Conservation (phyloP, 192 early-diverging fungal genomes). For the Coemansia sp. region DNA sequence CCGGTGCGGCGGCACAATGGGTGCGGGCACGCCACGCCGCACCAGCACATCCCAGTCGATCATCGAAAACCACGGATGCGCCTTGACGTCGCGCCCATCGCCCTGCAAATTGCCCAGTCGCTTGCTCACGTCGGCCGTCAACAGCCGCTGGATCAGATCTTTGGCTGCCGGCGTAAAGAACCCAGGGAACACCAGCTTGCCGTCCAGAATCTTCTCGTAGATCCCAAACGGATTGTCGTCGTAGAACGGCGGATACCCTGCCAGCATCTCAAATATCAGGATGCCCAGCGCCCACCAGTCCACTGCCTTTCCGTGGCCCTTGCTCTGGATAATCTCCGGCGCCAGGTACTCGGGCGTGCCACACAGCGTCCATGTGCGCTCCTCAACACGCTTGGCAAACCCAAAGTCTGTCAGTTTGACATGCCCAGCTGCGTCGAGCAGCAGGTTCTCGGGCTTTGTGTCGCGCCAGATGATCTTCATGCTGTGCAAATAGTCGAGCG, state of each 20-base stretch:
- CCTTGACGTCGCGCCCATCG: constrained; percentile 88
- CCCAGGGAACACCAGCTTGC: constrained; percentile 83
- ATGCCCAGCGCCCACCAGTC: constrained; percentile 99
- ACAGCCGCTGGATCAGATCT: constrained; percentile 86
- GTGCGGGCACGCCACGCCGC: constrained; percentile 71
- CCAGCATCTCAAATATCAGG: constrained; percentile 97
- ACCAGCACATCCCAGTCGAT: constrained; percentile 90
- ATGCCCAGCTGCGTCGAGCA: constrained; percentile 83
- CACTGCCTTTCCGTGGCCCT: constrained; percentile 95
- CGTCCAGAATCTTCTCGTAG: constrained; percentile 96
- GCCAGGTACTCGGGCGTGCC: constrained; percentile 98
- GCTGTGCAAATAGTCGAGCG: constrained; percentile 90
- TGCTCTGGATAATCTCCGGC: constrained; percentile 95
- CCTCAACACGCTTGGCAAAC: constrained; percentile 89
- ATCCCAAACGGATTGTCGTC: constrained; percentile 98
- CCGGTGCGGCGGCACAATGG: constrained; percentile 84
- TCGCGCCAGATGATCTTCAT: constrained; percentile 96
- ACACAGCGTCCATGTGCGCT: constrained; percentile 95
- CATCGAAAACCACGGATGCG: constrained; percentile 90
- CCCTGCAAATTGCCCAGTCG: constrained; percentile 92
- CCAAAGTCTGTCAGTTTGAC: constrained; percentile 99
- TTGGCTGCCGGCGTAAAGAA: constrained; percentile 82
- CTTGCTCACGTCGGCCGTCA: constrained; percentile 88
- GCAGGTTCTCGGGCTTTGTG: constrained; percentile 89
- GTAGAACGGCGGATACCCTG: constrained; percentile 95